Evolutionary conservation across 2,329 filamentous ascomycete species (phyloP).

Genomic region (Xylaria hypoxylon): DNA sequence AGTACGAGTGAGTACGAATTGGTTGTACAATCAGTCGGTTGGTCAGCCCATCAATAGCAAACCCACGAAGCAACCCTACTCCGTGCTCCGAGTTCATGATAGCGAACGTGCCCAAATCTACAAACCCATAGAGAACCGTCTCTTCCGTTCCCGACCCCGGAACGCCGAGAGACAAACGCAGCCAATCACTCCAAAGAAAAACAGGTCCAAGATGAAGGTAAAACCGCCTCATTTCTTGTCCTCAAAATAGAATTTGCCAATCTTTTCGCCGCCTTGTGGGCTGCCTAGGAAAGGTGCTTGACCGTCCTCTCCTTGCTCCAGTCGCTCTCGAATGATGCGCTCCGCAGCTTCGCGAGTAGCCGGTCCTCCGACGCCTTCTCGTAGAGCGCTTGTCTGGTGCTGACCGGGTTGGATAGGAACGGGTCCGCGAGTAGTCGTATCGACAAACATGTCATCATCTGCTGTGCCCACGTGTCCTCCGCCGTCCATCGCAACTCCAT

Average conservation of each 20-base stretch:
- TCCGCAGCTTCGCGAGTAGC: slow-evolving; percentile 69
- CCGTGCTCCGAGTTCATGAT: slow-evolving; percentile 31
- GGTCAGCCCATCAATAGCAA: slow-evolving; percentile 7
- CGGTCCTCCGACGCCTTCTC: slow-evolving; percentile 50
- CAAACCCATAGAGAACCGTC: slow-evolving; percentile 1
- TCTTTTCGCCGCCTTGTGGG: slow-evolving; percentile 58
- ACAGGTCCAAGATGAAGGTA: background rate
- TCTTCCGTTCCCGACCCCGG: slow-evolving; percentile 11
- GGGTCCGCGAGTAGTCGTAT: slow-evolving; percentile 72
- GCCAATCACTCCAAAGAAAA: background rate
- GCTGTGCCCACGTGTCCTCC: slow-evolving; percentile 52
- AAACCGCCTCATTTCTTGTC: slow-evolving; percentile 53
- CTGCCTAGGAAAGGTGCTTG: slow-evolving; percentile 57
- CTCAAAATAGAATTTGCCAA: slow-evolving; percentile 73
- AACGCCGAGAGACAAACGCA: slow-evolving; percentile 10
- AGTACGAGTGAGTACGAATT: background rate
- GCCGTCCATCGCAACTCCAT: slow-evolving; percentile 72
- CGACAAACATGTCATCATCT: slow-evolving; percentile 68
- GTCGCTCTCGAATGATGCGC: slow-evolving; percentile 70
- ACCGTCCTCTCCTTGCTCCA: slow-evolving; percentile 65
- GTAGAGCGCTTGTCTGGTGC: slow-evolving; percentile 53
- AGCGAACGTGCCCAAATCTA: slow-evolving; percentile 26
- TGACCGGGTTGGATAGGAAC: slow-evolving; percentile 58
- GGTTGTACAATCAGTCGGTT: slow-evolving; percentile 14
- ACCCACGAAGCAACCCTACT: slow-evolving; percentile 17